phyloP scores from a whole-genome alignment of 202 grass and related monocot species.

The Digitaria exilis region DNA sequence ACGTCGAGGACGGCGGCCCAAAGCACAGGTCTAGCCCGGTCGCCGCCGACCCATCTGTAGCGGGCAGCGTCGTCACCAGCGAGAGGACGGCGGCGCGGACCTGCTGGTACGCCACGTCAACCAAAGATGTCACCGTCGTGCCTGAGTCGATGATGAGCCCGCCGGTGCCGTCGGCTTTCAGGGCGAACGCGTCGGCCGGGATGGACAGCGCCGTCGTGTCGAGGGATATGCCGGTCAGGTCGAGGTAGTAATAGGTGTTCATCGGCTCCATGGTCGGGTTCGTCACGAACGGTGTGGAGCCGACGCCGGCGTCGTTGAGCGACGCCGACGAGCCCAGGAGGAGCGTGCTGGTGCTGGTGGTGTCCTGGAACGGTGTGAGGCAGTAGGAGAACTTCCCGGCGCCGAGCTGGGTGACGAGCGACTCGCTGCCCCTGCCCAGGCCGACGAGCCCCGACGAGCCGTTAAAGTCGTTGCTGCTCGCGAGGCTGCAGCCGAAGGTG shows the following conservation, averaged over 20 bases:
- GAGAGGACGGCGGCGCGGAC: slow-evolving; percentile 37
- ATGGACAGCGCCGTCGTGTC: slow-evolving; percentile 45
- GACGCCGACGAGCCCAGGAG: slow-evolving; percentile 50
- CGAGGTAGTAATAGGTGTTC: slow-evolving; percentile 50
- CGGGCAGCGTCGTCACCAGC: slow-evolving; percentile 3
- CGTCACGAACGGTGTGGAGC: slow-evolving; percentile 57
- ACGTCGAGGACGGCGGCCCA: slow-evolving; percentile 3
- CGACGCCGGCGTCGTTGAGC: slow-evolving; percentile 36
- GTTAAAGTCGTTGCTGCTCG: slow-evolving; percentile 35
- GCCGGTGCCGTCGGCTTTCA: slow-evolving; percentile 41
- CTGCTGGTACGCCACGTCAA: slow-evolving; percentile 34
- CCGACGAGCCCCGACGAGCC: slow-evolving; percentile 59
- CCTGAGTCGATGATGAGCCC: slow-evolving; percentile 78
- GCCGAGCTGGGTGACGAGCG: slow-evolving; percentile 62
- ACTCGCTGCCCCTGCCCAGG: slow-evolving; percentile 43
- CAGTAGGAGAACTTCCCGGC: slow-evolving; percentile 71
- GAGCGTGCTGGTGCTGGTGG: slow-evolving; percentile 52
- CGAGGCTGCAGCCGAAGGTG: slow-evolving; percentile 63
- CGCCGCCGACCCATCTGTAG: not conserved
- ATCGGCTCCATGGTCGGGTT: slow-evolving; percentile 30
- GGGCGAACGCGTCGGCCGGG: slow-evolving; percentile 26
- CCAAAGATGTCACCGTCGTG: slow-evolving; percentile 40
- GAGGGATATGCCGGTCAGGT: slow-evolving; percentile 58
- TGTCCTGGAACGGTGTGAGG: slow-evolving; percentile 51
- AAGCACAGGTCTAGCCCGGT: slow-evolving; percentile 58